Base-by-base conservation (phyloP, 768 basidiomycete genomes). In the Pleurotus djamor region DNA sequence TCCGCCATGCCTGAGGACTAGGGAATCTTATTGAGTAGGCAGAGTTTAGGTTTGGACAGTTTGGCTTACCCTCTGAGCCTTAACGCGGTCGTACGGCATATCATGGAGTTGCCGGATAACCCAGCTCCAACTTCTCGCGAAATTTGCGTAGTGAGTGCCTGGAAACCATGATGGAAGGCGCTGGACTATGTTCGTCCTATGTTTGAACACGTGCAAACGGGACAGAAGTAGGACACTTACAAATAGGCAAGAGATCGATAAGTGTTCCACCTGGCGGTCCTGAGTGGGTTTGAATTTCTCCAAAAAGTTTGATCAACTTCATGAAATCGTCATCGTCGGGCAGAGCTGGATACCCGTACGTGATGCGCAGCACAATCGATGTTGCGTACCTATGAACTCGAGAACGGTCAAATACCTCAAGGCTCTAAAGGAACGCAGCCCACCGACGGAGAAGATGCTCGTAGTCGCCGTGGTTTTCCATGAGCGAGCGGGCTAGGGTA, bases 261-360 rank as follows among this genome's bases (percentile, higher is more conserved):
- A 48, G 48, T 28, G 65, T 66, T 5, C 55, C 59, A 3, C 63
- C 65, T 13, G 61, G 7, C 54, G 52, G 8, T 57, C 34, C 16
- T 43, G 38, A 3, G 57, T 32, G 10, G 57, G 51, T 14, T n/a
- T 38, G 33, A 33, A 50, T 16, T 35, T 55, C 33, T 58, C 58
- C 4, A 28, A 28, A 28, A 28, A 28, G 21, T 28, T 61, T 37
- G 7, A 59, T 59, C 10, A 65, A 52, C 17, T 59, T 34, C 35
- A 62, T 44, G 54, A 62, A 62, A 5, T 60, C 52, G 48, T 65
- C 65, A n/a, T 66, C 60, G 37, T 63, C 51, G 14, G 62, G 52
- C 8, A 55, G 45, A 10, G 64, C 54, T 12, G 54, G 45, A 45
- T 64, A 63, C 12, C 66, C 67, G 48, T 63, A 67, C 4, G 64